Base-by-base conservation (phyloP, 1,284 basidiomycete genomes). In the Cryptococcus floricola region DNA sequence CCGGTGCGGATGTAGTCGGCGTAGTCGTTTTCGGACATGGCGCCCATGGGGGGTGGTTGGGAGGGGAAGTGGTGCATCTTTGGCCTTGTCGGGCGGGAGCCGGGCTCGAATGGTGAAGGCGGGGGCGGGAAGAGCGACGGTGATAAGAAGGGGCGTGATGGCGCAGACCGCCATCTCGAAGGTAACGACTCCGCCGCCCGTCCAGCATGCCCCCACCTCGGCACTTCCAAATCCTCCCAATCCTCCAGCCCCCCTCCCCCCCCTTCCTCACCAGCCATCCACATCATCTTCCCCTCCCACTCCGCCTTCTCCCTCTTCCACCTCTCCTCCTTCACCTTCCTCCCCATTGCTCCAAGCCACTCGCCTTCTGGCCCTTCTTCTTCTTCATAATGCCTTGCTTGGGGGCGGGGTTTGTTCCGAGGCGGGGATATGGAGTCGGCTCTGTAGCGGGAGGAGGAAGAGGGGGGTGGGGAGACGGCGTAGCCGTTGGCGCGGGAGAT, bases 401-500 rank as follows among this genome's bases (percentile, higher is more conserved):
- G 14, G 7, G 34, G 18, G 6, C 18, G 39, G 5, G 52, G 37
- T 44, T 48, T 53, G 12, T 53, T 18, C 1, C 66, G 50, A 34
- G 68, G 65, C 2, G 66, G 68, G 4, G 68, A 61, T 12, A 66
- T 64, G 0, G 64, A 63, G 34, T 66, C 69, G 2, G 43, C 34
- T 34, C 31, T 6, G 10, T 60, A 5, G 3, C 45, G 43, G 6
- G 31, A 45, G 16, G 23, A 18, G 13, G 63, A 45, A n/a, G 23
- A 18, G 13, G 63, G 51, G n/a, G 62, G 65, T 19, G 65, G 63
- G 2, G 65, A 61, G 23, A 63, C 60, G 18, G 55, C 59, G 41
- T 56, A 57, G 5, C 61, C 69, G 51, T 74, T 74, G 0, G 70
- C 72, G 10, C 69, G 61, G 3, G 58, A 55, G 8, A 73, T 70